phyloP scores from a whole-genome alignment of 106 monocot genomes.

The Acanthochlamys bracteata region DNA sequence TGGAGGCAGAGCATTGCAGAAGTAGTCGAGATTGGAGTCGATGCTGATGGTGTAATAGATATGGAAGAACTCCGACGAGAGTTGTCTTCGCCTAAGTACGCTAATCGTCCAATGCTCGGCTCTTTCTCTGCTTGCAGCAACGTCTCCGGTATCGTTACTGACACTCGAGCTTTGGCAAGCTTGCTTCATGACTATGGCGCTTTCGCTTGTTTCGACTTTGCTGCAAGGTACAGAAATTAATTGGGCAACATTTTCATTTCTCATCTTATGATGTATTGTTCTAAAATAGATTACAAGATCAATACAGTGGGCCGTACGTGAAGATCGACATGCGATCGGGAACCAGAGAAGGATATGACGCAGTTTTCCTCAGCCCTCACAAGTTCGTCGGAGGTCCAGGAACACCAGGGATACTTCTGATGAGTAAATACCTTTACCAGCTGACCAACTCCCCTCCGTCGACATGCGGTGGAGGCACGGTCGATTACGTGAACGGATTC shows the following conservation, averaged over 20 bases:
- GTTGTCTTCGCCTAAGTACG: constrained; percentile 8
- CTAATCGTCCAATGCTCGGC: constrained; percentile 34
- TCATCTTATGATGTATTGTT: too few relatives aligned
- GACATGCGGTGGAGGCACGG: constrained; percentile 50
- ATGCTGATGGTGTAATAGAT: constrained; percentile 28
- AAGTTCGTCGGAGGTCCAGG: constrained; percentile 49
- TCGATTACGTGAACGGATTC: constrained; percentile 43
- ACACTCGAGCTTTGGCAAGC: constrained; percentile 25
- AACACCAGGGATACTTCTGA: constrained; percentile 42
- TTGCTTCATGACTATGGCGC: constrained; percentile 37
- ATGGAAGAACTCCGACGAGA: constrained; percentile 12
- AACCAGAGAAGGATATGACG: constrained; percentile 37
- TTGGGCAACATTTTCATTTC: too few relatives aligned
- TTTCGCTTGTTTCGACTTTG: constrained; percentile 53
- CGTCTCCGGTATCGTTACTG: constrained; percentile 36
- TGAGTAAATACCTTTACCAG: constrained; percentile 31
- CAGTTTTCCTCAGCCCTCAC: constrained; percentile 49
- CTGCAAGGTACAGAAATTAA: constrained; percentile 23
- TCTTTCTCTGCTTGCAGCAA: constrained; percentile 63
- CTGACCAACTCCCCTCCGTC: constrained; percentile 30
- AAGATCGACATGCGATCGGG: constrained; percentile 38
- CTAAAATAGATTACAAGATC: neutral
- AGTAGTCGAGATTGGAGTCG: constrained; percentile 38
- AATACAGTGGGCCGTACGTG: constrained; percentile 41
- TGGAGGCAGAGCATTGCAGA: constrained; percentile 45